Base-by-base conservation (phyloP, 1,284 basidiomycete genomes). In the Wolfiporia cocos region DNA sequence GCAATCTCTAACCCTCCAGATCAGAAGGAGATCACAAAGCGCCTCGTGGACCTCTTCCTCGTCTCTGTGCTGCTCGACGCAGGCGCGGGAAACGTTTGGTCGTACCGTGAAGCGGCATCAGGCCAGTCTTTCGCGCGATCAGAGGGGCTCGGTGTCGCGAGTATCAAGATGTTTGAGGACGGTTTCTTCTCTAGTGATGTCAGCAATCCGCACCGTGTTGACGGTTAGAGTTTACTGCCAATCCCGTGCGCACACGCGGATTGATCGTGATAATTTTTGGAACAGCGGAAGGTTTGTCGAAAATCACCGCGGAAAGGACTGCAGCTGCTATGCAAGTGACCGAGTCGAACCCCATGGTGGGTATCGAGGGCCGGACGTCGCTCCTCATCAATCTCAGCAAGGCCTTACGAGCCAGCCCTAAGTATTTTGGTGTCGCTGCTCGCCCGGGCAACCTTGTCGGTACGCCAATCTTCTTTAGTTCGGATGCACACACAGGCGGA, bases 11-110 rank as follows among this genome's bases (percentile, higher is more conserved):
- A 64, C 34, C 65, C 74, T 7, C 68, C 76, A 6, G 69, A 76
- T 49, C 53, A 61, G 3, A 76, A 76, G 39, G 88, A 92, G 56
- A 74, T 76, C 33, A 76, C 80, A 39, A 78, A 79, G 40, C 73
- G 90, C 1, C 71, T 92, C 17, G 73, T 97, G 53, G 94, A 98
- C 65, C 76, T 97, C 23, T 95, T 94, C 67, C 73, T 97, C 46
- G 90, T 95, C 15, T 92, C 90, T 4, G 94, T 97, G 4, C 71
- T 97, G 15, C 80, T 97, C 36, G 94, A 97, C 53, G 94, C 94
- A 0, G 94, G 93, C 1, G 94, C 93, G 0, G 94, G 94, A 1
- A 83, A 81, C 48, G 62, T 65, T 14, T 97, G 94, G 94, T 65
- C 64, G 12, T 97, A 88, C 62, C 71, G 67, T 10, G 92, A 95